phyloP scores from a whole-genome alignment of 2,329 filamentous ascomycete species.

The Cyclaneusma minus region DNA sequence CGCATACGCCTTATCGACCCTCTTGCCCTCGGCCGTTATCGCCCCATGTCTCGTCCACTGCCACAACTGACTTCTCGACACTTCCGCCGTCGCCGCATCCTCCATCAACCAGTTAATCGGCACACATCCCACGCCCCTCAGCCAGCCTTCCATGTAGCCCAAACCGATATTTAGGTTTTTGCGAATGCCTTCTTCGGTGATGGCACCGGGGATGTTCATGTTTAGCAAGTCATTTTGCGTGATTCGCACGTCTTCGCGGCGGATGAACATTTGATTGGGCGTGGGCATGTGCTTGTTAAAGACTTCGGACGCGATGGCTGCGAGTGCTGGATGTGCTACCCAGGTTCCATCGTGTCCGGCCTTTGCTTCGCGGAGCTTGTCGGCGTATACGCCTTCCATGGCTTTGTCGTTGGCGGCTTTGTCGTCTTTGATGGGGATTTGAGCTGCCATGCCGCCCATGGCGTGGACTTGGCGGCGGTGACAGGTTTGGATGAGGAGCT shows the following conservation, averaged over 20 bases:
- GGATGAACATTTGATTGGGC: constrained; percentile 86
- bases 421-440: constrained; percentile 97
- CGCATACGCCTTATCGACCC: constrained; percentile 82
- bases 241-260: constrained; percentile 78
- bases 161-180: constrained; percentile 97
- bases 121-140: constrained; percentile 86
- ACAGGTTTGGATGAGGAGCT: constrained; percentile 95
- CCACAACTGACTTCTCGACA: constrained; percentile 88
- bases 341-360: constrained; percentile 93
- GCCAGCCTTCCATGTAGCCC: constrained; percentile 97
- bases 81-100: constrained; percentile 92
- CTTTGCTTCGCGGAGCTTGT: constrained; percentile 90
- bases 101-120: constrained; percentile 99
- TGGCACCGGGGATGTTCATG: constrained; percentile 87
- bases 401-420: constrained; percentile 79
- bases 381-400: constrained; percentile 82
- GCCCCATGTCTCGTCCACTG: constrained; percentile 74
- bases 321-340: constrained; percentile 92
- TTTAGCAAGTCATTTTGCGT: constrained; percentile 84
- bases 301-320: constrained; percentile 72
- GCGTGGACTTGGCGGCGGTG: constrained; percentile 94
- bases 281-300: constrained; percentile 99
- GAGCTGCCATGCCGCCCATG: constrained; percentile 97
- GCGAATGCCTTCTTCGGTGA: constrained; percentile 89
- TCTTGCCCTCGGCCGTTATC: constrained; percentile 74